A percentile compares a stretch with the other conserved stretches of the same genome.
phyloP scores from a whole-genome alignment of 2,329 filamentous ascomycete species.

The Alternaria brassicicola region DNA sequence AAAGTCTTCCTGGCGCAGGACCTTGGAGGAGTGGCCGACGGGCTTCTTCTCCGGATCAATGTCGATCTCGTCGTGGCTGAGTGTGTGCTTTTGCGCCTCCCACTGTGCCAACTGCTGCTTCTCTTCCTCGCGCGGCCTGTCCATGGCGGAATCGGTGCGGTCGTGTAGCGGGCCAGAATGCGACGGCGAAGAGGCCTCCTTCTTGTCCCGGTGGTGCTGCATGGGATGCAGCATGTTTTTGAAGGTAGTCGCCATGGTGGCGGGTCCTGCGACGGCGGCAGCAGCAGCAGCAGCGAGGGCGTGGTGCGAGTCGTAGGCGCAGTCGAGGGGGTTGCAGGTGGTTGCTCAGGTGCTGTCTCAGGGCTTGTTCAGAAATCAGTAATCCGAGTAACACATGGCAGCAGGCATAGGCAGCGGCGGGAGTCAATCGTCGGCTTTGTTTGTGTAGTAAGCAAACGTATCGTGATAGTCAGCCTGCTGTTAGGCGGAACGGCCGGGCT shows the following conservation, averaged over 20 bases:
- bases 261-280: slow-evolving; percentile 14
- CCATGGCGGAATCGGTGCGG: slow-evolving; percentile 44
- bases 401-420: slow-evolving; percentile 17
- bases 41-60: slow-evolving; percentile 52
- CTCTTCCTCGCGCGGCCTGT: slow-evolving; percentile 54
- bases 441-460: slow-evolving; percentile 1
- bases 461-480: slow-evolving; percentile 19
- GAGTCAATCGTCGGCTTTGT: slow-evolving; percentile 16
- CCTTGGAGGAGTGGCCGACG: slow-evolving; percentile 55
- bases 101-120: slow-evolving; percentile 55
- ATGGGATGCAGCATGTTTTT: slow-evolving; percentile 47
- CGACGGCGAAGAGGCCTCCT: slow-evolving; percentile 23
- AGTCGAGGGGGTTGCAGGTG: slow-evolving; percentile 10
- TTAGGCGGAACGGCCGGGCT: slow-evolving; percentile 26
- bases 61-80: slow-evolving; percentile 53
- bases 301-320: slow-evolving; percentile 12
- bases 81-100: slow-evolving; percentile 53
- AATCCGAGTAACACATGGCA: slow-evolving; percentile 16
- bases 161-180: slow-evolving; percentile 38
- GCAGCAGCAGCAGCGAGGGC: slow-evolving; percentile 1
- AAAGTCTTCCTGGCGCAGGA: slow-evolving; percentile 66
- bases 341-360: not conserved
- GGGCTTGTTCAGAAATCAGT: slow-evolving; percentile 9
- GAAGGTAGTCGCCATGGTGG: slow-evolving; percentile 46
- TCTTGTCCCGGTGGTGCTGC: slow-evolving; percentile 39